phyloP scores from a whole-genome alignment of 2,329 filamentous ascomycete genomes.

The Aspergillus glaucus region DNA sequence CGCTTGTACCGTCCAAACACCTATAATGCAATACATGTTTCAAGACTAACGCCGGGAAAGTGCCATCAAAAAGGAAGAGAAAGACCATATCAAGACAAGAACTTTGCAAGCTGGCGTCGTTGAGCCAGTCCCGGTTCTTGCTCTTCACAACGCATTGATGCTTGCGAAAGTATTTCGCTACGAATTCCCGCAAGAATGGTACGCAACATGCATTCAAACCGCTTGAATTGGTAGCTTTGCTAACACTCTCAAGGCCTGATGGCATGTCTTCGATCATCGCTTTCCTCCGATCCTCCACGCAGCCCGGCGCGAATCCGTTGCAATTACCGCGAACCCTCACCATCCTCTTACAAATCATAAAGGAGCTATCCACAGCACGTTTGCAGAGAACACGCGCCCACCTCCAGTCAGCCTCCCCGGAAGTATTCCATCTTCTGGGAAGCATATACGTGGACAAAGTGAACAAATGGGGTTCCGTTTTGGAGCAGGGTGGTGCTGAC shows the following conservation, averaged over 20 bases:
- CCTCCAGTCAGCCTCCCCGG: constrained; percentile 71
- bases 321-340: constrained; percentile 67
- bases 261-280: constrained; percentile 51
- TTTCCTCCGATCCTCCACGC: constrained; percentile 54
- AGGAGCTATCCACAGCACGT: constrained; percentile 78
- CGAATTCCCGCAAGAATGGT: constrained; percentile 86
- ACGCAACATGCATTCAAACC: constrained; percentile 4
- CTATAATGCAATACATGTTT: neutral
- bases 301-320: constrained; percentile 52
- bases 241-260: constrained; percentile 36
- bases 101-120: constrained; percentile 70
- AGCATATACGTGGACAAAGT: constrained; percentile 73
- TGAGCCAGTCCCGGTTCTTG: constrained; percentile 69
- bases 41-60: constrained; percentile 29
- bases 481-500: constrained; percentile 53
- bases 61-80: constrained; percentile 63
- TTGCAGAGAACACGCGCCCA: constrained; percentile 68
- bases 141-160: constrained; percentile 81
- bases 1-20: constrained; percentile 6
- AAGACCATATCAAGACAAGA: constrained; percentile 65
- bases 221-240: neutral
- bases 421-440: constrained; percentile 73
- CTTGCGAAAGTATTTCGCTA: constrained; percentile 81
- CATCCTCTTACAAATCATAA: constrained; percentile 77
- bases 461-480: constrained; percentile 58